These are phyloP conservation scores for Trypanosoma platydactyli DNA, from an alignment of 208 protist species.

Conservation along the genomic window DNA sequence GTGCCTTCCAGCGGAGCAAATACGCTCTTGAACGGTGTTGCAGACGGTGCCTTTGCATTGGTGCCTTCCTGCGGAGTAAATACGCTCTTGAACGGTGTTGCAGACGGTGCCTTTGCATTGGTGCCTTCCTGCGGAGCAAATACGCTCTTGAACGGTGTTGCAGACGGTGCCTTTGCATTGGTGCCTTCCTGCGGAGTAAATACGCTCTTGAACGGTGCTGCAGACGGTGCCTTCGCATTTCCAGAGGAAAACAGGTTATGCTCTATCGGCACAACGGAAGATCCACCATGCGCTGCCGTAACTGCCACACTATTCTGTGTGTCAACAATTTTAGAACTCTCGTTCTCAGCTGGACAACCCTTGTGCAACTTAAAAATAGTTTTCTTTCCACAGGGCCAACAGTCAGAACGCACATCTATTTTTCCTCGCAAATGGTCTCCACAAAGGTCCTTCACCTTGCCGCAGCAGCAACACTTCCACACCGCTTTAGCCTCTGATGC, in stretches of 20 bases:
- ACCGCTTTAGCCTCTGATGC: neutral
- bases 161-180: conserved; percentile 1
- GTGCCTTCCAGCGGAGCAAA: conserved; percentile 8
- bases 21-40: conserved; percentile 22
- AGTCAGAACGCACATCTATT: conserved; percentile 48
- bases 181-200: too few species aligned
- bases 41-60: too few species aligned
- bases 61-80: too few species aligned
- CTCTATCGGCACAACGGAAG: too few species aligned
- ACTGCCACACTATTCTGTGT: too few species aligned
- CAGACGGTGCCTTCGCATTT: too few species aligned
- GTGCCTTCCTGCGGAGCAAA: neutral
- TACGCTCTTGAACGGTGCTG: too few species aligned
- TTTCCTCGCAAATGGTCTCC: conserved; percentile 53
- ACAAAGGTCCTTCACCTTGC: conserved; percentile 50
- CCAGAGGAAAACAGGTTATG: too few species aligned
- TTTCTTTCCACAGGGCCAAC: conserved; percentile 61
- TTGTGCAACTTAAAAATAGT: conserved; percentile 28
- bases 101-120: neutral
- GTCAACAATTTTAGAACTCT: neutral
- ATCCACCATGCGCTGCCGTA: too few species aligned
- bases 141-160: neutral
- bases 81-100: too few species aligned
- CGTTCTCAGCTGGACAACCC: too few species aligned
- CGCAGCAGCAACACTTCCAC: conserved; percentile 45